These are phyloP conservation scores for Crithidia brevicula DNA, from an alignment of 208 protist genomes.

Conservation along the genomic window DNA sequence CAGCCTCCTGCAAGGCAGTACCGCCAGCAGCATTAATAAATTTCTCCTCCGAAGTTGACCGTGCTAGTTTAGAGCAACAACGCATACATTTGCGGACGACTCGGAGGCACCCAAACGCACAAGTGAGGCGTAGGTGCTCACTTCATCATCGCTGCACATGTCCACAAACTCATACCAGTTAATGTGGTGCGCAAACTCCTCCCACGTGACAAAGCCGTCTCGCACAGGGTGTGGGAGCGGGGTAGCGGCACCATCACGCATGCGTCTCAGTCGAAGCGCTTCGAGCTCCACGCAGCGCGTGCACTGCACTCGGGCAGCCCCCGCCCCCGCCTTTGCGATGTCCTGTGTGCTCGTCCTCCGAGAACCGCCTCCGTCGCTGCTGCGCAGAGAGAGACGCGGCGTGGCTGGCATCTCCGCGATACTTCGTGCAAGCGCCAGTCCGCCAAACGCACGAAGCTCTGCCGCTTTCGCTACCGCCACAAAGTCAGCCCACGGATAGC, in stretches of 20 bases:
- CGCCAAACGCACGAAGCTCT: slow-evolving; percentile 30
- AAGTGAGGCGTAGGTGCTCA: slow-evolving; percentile 43
- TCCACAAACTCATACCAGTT: slow-evolving; percentile 75
- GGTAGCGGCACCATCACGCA: slow-evolving; percentile 44
- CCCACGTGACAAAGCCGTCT: slow-evolving; percentile 67
- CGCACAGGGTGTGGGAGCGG: slow-evolving; percentile 62
- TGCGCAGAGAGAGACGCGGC: slow-evolving; percentile 14
- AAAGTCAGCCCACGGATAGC: slow-evolving; percentile 17
- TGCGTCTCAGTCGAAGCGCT: slow-evolving; percentile 37
- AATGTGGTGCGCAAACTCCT: slow-evolving; percentile 75
- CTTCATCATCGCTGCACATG: slow-evolving; percentile 60
- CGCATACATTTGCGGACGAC: slow-evolving; percentile 51
- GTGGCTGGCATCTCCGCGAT: slow-evolving; percentile 23
- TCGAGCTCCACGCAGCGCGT: slow-evolving; percentile 67
- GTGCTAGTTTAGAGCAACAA: slow-evolving; percentile 6
- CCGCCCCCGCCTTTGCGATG: not conserved
- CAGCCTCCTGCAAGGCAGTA: too few species aligned
- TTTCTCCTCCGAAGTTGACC: too few species aligned
- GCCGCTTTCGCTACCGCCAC: slow-evolving; percentile 17
- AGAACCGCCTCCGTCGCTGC: not conserved
- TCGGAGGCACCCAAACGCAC: slow-evolving; percentile 44
- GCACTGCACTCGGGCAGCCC: slow-evolving; percentile 33
- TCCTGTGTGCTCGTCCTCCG: slow-evolving; percentile 5
- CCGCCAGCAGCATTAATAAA: too few species aligned
- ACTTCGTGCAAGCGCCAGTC: slow-evolving; percentile 11